Evolutionary conservation across 805 yeast genomes (phyloP), one percentile per base, ranked within the genome.

Genomic region (Lipomyces lipofer): DNA sequence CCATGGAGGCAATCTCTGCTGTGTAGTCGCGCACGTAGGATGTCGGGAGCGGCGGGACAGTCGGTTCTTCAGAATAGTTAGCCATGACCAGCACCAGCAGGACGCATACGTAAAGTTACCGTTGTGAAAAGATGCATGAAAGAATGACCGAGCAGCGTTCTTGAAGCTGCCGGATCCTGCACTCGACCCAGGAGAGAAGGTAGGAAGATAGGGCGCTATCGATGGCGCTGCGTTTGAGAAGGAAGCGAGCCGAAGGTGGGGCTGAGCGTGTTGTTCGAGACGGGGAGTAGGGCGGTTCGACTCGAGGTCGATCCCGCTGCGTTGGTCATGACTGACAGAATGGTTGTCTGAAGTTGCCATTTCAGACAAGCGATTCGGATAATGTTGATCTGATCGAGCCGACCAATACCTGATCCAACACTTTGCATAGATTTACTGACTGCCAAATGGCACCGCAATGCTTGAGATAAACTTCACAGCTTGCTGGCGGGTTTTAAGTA

Each of bases 1-100:
- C 63, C 29, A 56, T 19, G 6, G 47, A 42, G 9, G 63, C 63
- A 12, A 59, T 38, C 47, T 59, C 63, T 2, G 63, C 63, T 8
- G 63, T 59, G 38, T 51, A 50, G 28, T 52, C 61, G 30, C 63
- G 50, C n/a, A 56, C 36, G 17, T 44, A 35, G 13, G 52, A 27
- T 27, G 38, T 21, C 8, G 35, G 42, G 13, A 19, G 33, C n/a
- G 35, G 24, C 24, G 21, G 30, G 21, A 9, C 44, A 24, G 22
- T 44, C 15, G n/a, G 28, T 13, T 24, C 13, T 46, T 21, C 49
- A 19, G 22, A n/a, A n/a, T n/a, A n/a, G n/a, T n/a, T n/a, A 19
- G 13, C 13, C n/a, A 19, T 36, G 24, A 36, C 22, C 40, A 36
- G 40, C 40, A 36, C 40, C 19, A 8, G 17, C 38, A 33, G 17